A percentile compares a stretch with the other conserved stretches of the same genome.
phyloP scores from a whole-genome alignment of 345 rosid genomes.

The Eutrema heterophyllum region DNA sequence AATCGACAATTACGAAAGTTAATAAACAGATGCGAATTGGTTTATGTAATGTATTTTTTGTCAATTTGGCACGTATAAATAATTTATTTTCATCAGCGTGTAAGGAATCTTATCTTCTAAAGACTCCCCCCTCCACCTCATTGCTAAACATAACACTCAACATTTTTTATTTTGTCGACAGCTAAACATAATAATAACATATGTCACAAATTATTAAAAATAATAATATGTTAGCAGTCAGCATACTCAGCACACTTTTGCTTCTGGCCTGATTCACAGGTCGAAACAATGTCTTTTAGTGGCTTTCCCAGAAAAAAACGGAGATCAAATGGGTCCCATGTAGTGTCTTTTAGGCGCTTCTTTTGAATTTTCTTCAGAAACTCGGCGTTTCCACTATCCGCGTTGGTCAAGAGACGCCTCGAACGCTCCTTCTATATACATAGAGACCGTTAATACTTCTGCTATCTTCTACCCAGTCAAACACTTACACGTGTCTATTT shows the following conservation, averaged over 20 bases:
- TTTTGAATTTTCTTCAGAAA: constrained; percentile 22
- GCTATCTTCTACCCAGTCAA: constrained; percentile 19
- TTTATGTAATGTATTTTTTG: neutral
- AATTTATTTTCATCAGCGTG: constrained; percentile 4
- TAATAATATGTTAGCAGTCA: neutral
- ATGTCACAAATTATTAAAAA: neutral
- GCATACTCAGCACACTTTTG: constrained; percentile 8
- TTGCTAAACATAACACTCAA: neutral
- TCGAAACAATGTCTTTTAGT: neutral
- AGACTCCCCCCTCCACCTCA: constrained; percentile 12
- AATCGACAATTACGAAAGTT: neutral
- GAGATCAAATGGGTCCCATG: constrained; percentile 30
- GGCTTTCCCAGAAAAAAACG: constrained; percentile 21
- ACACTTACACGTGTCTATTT: constrained; percentile 20
- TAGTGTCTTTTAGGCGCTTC: too few relatives aligned
- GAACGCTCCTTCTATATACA: constrained; percentile 15
- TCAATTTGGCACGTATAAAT: neutral
- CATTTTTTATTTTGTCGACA: too few relatives aligned
- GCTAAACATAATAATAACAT: neutral
- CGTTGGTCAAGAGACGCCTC: constrained; percentile 17
- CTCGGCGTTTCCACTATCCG: constrained; percentile 13
- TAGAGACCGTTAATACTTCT: constrained; percentile 23
- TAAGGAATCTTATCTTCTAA: neutral
- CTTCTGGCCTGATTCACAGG: constrained; percentile 5
- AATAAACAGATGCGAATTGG: neutral